Evolutionary conservation across 2,329 filamentous ascomycete genomes (phyloP).

Genomic region (Aspergillus viridinutans): DNA sequence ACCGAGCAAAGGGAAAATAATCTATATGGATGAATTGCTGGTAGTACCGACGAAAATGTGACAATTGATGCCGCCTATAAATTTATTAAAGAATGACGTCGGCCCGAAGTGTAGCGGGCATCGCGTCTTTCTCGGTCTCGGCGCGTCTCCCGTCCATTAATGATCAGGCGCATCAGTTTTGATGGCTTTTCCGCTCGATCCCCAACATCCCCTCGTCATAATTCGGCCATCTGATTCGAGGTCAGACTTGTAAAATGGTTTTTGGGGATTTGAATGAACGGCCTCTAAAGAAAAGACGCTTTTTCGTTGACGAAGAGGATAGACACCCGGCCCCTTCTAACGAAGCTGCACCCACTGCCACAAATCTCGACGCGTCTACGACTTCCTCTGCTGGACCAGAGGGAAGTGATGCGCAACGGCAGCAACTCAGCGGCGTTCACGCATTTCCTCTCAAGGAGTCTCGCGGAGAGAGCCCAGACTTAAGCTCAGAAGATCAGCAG

Average conservation of each 20-base stretch:
- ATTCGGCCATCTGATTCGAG: background rate
- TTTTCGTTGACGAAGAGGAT: constrained; percentile 53
- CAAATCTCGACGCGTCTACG: constrained; percentile 16
- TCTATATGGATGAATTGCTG: constrained; percentile 4
- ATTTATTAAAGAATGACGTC: constrained; percentile 24
- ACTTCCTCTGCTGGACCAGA: background rate
- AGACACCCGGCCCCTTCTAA: constrained; percentile 16
- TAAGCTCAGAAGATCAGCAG: background rate
- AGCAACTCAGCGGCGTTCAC: background rate
- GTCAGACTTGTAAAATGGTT: constrained; percentile 24
- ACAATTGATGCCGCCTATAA: background rate
- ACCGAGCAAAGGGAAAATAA: background rate
- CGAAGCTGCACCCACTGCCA: constrained; percentile 1
- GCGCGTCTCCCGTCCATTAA: constrained; percentile 25
- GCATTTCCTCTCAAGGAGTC: background rate
- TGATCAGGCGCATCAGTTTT: background rate
- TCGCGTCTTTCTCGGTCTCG: background rate
- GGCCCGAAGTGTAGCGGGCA: constrained; percentile 15
- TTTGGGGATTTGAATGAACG: constrained; percentile 46
- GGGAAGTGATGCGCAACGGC: background rate
- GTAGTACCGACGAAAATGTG: background rate
- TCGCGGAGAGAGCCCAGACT: background rate
- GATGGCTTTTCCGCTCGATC: background rate
- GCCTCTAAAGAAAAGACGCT: constrained; percentile 59
- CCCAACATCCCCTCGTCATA: background rate